Base-by-base conservation (phyloP, 2,329 filamentous ascomycete species). In the Talaromyces sp. region DNA sequence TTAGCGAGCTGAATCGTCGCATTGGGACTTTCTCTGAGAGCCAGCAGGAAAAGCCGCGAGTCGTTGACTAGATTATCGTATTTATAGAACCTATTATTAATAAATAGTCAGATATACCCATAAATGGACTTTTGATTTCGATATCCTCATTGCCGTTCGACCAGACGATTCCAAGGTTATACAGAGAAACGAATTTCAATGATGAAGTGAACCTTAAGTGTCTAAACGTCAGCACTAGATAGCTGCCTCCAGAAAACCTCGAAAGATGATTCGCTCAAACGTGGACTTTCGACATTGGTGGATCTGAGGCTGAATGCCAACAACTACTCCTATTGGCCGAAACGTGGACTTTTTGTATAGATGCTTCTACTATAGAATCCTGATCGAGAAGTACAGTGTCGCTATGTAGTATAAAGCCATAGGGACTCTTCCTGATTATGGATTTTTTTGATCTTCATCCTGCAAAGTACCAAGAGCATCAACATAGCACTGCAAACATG, bases 1-100 rank as follows among this genome's bases (percentile, higher is more conserved):
- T 66, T 27, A 43, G 60, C n/a, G 64, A 66, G 60, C 43, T 63
- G 31, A 63, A 63, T n/a, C 60, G 64, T 6, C 64, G 64, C 22
- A 66, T 66, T 62, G 64, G 64, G 61, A 63, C 49, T 11, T 57
- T 63, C 39, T 57, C 61, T n/a, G 35, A 54, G 8, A 47, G 10
- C 14, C 50, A 63, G 27, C 37, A 19, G 31, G 61, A 37, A 37
- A 45, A 37, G 31, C 11, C 27, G 27, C 27, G 27, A 31, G 43
- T n/a, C 52, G n/a, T 47, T 62, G 57, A 16, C 19, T 54, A 39
- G 1, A 16, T 43, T n/a, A 9, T 14, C 37, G n/a, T 59, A 35
- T 11, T 39, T 16, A 58, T 27, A 35, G 35, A 43, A 45, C 0
- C 7, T n/a, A 27, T 33, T n/a, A 8, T 45, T 45, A 59, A n/a